A percentile compares a stretch with the other conserved stretches of the same genome.
phyloP scores from a whole-genome alignment of 2,329 filamentous ascomycete species.

The Penicillium brasilianum region DNA sequence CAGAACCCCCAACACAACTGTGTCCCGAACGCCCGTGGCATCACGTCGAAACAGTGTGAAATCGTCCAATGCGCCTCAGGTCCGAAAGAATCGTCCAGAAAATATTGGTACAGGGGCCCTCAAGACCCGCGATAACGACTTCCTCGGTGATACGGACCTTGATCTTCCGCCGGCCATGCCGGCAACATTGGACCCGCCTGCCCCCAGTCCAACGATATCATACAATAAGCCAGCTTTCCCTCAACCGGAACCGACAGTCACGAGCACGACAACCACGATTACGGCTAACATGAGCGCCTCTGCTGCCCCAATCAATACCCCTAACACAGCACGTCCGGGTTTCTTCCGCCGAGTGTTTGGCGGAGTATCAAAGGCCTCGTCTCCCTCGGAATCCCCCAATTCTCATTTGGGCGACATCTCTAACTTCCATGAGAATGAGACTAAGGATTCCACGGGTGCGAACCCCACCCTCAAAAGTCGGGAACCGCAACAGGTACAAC shows the following conservation, averaged over 20 bases:
- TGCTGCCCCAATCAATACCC: background rate
- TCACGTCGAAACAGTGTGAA: constrained; percentile 51
- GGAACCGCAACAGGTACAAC: constrained; percentile 27
- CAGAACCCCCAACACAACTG: constrained; percentile 29
- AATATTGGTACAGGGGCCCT: constrained; percentile 46
- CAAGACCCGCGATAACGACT: constrained; percentile 39
- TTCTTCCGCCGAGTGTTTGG: constrained; percentile 96
- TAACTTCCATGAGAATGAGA: constrained; percentile 33
- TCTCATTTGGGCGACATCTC: constrained; percentile 28
- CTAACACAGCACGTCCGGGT: constrained; percentile 72
- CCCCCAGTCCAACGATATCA: constrained; percentile 59
- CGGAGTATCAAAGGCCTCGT: constrained; percentile 62
- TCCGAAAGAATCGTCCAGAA: constrained; percentile 45
- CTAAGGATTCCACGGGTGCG: constrained; percentile 28
- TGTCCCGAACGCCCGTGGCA: constrained; percentile 40
- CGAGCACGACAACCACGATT: constrained; percentile 22
- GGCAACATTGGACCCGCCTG: constrained; percentile 54
- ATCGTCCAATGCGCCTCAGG: constrained; percentile 46
- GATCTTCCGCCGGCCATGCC: constrained; percentile 50
- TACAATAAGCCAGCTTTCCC: constrained; percentile 54
- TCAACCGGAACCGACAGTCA: constrained; percentile 48
- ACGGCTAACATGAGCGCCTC: constrained; percentile 12
- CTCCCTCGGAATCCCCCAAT: constrained; percentile 27
- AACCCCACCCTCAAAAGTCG: constrained; percentile 32
- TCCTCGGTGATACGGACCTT: constrained; percentile 33